Evolutionary conservation across 2,329 filamentous ascomycete genomes (phyloP), one percentile per base, ranked within the genome.

Genomic region (Graphilbum ipis-grandicollis): DNA sequence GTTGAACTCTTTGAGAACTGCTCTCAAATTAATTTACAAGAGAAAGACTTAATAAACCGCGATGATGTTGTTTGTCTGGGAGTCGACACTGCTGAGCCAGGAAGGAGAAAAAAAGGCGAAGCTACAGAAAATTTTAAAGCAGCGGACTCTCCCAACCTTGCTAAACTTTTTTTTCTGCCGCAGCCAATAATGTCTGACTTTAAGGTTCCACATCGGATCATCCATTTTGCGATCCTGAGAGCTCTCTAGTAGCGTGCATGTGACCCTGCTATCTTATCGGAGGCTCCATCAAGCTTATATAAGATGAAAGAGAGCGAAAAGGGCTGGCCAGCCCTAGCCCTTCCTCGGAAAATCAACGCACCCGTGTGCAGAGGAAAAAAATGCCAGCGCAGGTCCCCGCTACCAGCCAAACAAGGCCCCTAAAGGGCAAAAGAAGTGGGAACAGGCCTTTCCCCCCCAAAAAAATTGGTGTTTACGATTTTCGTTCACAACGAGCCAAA

Each of bases 261-360:
- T 39, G 38, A 10, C 32, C 15, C 14, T 10, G 2, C 1, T 18
- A 5, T 5, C 12, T 15, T 18, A 15, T n/a, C n/a, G 9, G 2
- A 2, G 3, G 19, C 14, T 17, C 3, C 4, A 28, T 3, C 12
- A 14, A 19, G 21, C 5, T 8, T n/a, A 9, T 13, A 14, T 23
- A 13, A 2, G 8, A 4, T 7, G 15, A 9, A 5, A 8, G 17
- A 35, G 25, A n/a, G 35, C 37, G 5, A n/a, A 7, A n/a, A 44
- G 43, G 41, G 43, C 37, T 41, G 36, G 14, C 29, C 39, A 45
- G 39, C 43, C 43, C 43, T 45, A 45, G 41, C 43, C 41, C 38
- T n/a, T 38, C 26, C 32, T 19, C 22, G 15, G 38, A 38, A 38
- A 38, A 42, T 34, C 13, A 14, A 26, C 12, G n/a, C 9, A 12